Base-by-base conservation (phyloP, 2,329 filamentous ascomycete species). In the Verticillium nubilum region DNA sequence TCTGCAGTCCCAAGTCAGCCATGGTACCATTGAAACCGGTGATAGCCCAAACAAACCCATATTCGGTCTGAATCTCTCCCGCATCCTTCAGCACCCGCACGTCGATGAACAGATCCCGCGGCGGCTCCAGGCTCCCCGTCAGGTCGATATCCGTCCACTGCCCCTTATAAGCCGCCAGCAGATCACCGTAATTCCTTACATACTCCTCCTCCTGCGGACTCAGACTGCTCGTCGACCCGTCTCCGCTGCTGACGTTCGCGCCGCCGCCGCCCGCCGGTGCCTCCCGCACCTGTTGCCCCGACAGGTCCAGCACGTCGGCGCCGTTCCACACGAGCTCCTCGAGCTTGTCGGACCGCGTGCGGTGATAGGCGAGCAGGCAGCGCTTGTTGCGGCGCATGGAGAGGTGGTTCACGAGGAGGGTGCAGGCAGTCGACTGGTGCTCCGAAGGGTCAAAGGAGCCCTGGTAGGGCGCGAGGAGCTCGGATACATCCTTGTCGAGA, bases 111-210 rank as follows among this genome's bases (percentile, higher is more conserved):
- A 99, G 78, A 74, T 99, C 95, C 67, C 86, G 86, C n/a, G 95
- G 95, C 26, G 95, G 95, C 70, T 97, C 92, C 70, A 99, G 78
- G 69, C 90, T 95, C 31, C 95, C 95, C 2, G 95, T 97, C 58
- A 99, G 79, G 74, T 99, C 95, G 65, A 99, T 90, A 72, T 99
- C 95, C 23, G 94, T 98, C 94, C 94, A 99, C 69, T 97, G 92
- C 1, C 95, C 95, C 73, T 99, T 99, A 75, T 96, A 97, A 2
- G 92, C 91, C n/a, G 94, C 92, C 59, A 99, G 78, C 65, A 99
- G 80, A 69, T 99, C 93, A 64, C 89, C 88, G 70, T 97, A 99
- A 69, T 93, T 89, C 61, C 94, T 84, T 60, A 97, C 90, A 70
- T 97, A 99, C 67, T 98, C 95, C 73, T 97, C 93, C 73, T 99